These are phyloP conservation scores for Emericellopsis terricola DNA, from an alignment of 495 filamentous ascomycete genomes.

Conservation along the genomic window DNA sequence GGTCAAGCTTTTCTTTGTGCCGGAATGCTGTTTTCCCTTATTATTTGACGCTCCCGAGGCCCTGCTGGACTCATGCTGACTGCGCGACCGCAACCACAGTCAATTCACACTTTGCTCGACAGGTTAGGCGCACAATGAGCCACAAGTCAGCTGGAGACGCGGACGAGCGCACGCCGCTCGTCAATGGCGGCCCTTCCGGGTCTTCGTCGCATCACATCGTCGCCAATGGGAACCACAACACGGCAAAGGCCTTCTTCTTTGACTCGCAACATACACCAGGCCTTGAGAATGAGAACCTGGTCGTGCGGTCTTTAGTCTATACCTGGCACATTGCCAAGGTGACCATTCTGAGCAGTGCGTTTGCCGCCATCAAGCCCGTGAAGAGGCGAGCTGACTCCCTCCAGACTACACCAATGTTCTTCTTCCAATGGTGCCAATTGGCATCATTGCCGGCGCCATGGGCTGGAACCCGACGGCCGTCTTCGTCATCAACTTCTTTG, in stretches of 20 bases:
- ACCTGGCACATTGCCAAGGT: slow-evolving; percentile 30
- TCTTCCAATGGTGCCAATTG: slow-evolving; percentile 76
- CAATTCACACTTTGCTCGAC: not conserved
- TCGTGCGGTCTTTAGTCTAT: slow-evolving; percentile 38
- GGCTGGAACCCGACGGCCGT: slow-evolving; percentile 58
- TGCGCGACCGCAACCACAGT: not conserved
- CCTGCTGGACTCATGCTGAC: not conserved
- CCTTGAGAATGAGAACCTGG: slow-evolving; percentile 25
- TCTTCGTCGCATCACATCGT: slow-evolving; percentile 5
- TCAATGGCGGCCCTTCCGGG: slow-evolving; percentile 5
- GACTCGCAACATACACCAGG: slow-evolving; percentile 26
- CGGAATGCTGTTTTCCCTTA: not conserved
- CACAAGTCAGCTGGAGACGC: slow-evolving; percentile 7
- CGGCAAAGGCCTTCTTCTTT: slow-evolving; percentile 23
- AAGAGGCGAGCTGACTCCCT: too few relatives aligned
- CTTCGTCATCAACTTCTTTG: slow-evolving; percentile 85
- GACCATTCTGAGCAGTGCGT: slow-evolving; percentile 32
- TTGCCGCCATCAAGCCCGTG: not conserved
- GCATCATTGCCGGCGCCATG: slow-evolving; percentile 59
- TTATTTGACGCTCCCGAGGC: too few relatives aligned
- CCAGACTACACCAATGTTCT: slow-evolving; percentile 68
- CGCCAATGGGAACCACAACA: slow-evolving; percentile 5
- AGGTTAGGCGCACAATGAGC: slow-evolving; percentile 1
- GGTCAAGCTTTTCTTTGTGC: too few relatives aligned
- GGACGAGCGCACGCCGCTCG: slow-evolving; percentile 17